Percentiles rank a stretch among this genome's conserved stretches.
phyloP scores from a whole-genome alignment of 257 asterid species.

The Gynochthodes officinalis region DNA sequence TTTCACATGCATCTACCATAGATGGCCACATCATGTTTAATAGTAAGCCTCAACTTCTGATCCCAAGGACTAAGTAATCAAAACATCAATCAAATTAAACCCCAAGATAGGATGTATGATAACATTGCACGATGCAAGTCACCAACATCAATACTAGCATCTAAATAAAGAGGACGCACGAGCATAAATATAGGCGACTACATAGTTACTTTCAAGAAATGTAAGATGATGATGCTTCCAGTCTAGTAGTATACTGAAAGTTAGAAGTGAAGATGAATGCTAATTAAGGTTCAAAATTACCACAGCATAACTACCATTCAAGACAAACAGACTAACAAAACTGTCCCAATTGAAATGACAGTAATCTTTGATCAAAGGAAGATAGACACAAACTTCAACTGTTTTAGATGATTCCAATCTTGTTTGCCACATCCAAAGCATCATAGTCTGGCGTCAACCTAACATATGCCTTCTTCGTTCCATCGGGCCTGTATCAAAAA shows the following conservation, averaged over 20 bases:
- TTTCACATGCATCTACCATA: too few relatives aligned
- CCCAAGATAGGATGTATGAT: neutral
- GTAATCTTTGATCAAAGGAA: neutral
- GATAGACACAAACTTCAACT: neutral
- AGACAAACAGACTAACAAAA: conserved; percentile 1
- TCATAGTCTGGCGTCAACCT: conserved; percentile 44
- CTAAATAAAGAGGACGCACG: neutral
- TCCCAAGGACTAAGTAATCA: too few relatives aligned
- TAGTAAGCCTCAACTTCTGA: too few relatives aligned
- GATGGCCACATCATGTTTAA: neutral
- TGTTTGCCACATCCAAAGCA: conserved; percentile 46
- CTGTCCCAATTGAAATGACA: neutral
- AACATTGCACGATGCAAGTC: neutral
- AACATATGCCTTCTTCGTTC: conserved; percentile 44
- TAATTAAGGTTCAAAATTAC: conserved; percentile 3
- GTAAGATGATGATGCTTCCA: neutral
- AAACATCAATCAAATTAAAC: neutral
- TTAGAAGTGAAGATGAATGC: neutral
- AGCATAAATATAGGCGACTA: neutral
- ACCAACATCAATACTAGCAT: neutral
- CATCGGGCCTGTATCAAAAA: conserved; percentile 38
- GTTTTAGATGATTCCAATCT: conserved; percentile 45
- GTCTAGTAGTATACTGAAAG: neutral
- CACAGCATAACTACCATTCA: neutral
- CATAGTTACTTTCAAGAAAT: neutral